phyloP scores from a whole-genome alignment of 345 rosid species.

The Cardamine resedifolia region DNA sequence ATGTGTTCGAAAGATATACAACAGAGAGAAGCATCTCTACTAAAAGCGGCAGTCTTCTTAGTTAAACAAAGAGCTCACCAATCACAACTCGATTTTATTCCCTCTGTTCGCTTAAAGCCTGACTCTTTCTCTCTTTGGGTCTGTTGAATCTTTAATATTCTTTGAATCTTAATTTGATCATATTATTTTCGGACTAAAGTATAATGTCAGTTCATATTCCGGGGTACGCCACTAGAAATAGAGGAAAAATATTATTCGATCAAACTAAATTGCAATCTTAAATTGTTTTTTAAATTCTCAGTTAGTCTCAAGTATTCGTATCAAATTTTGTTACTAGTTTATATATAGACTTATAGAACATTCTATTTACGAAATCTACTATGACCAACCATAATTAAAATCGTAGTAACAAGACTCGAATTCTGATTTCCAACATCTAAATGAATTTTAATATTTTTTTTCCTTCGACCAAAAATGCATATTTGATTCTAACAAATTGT shows the following conservation, averaged over 20 bases:
- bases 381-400: not conserved
- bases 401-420: not conserved
- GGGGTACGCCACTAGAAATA: slow-evolving; percentile 4
- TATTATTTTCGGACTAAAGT: not conserved
- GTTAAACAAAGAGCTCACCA: slow-evolving; percentile 17
- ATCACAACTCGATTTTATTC: slow-evolving; percentile 29
- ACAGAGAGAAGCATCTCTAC: not conserved
- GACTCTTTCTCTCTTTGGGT: slow-evolving; percentile 22
- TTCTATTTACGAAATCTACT: not conserved
- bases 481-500: not conserved
- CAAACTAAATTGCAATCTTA: not conserved
- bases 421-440: not conserved
- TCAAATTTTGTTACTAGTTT: not conserved
- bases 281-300: not conserved
- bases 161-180: slow-evolving; percentile 30
- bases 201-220: not conserved
- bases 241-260: not conserved
- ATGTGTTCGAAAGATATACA: slow-evolving; percentile 24
- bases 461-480: not conserved
- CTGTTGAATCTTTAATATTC: slow-evolving; percentile 24
- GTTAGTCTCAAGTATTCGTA: not conserved
- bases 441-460: not conserved
- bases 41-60: slow-evolving; percentile 16
- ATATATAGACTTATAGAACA: not conserved
- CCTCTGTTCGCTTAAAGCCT: slow-evolving; percentile 31